phyloP scores from a whole-genome alignment of 345 rosid genomes.

The thale cress (Arabidopsis thaliana) region DNA sequence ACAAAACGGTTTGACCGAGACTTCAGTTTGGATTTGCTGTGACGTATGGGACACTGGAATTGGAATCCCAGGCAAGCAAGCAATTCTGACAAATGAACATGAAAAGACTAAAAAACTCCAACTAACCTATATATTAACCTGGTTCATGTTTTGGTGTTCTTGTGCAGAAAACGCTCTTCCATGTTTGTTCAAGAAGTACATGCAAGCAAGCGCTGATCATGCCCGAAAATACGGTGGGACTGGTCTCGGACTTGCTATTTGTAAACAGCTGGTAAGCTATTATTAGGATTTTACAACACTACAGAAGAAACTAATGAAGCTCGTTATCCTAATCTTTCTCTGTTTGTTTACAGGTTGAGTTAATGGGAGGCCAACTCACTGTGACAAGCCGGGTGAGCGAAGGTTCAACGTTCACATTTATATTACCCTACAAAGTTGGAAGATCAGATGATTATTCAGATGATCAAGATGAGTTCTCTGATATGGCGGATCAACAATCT shows the following conservation, averaged over 20 bases:
- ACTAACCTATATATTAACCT: neutral
- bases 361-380: conserved; percentile 94
- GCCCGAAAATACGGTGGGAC: conserved; percentile 98
- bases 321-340: neutral
- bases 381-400: conserved; percentile 77
- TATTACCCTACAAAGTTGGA: conserved; percentile 82
- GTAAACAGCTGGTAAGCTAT: conserved; percentile 85
- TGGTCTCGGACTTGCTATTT: conserved; percentile 95
- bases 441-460: conserved; percentile 61
- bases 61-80: conserved; percentile 84
- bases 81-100: neutral
- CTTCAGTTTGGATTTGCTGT: conserved; percentile 85
- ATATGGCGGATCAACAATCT: conserved; percentile 65
- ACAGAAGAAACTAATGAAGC: neutral
- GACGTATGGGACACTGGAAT: conserved; percentile 95
- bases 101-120: neutral
- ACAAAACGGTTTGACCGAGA: conserved; percentile 47
- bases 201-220: conserved; percentile 96
- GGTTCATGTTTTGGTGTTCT: conserved; percentile 24
- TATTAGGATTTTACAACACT: neutral
- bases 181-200: conserved; percentile 82
- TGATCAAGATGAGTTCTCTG: conserved; percentile 80
- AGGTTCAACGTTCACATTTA: conserved; percentile 93
- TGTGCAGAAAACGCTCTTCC: conserved; percentile 83
- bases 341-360: conserved; percentile 65